phyloP scores from a whole-genome alignment of 148 eudicot genomes.

The Amaranthus hypochondriacus region DNA sequence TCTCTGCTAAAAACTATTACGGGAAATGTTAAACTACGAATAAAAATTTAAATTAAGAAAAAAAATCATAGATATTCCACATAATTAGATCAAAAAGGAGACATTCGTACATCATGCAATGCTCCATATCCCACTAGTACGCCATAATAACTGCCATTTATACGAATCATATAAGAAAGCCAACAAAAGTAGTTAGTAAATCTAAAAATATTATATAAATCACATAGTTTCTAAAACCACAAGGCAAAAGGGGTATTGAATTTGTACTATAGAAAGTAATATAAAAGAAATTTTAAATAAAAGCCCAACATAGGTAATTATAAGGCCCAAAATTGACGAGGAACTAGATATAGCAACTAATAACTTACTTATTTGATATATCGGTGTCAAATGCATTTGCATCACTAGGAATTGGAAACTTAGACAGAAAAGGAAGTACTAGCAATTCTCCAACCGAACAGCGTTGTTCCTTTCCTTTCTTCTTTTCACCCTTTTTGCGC shows the following conservation, averaged over 20 bases:
- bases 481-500: slow-evolving; percentile 76
- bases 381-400: slow-evolving; percentile 32
- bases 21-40: slow-evolving; percentile 6
- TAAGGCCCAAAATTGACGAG: not conserved
- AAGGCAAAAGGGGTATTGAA: not conserved
- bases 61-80: not conserved
- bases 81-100: slow-evolving; percentile 13
- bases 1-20: slow-evolving; percentile 57
- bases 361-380: slow-evolving; percentile 51
- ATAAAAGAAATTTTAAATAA: not conserved
- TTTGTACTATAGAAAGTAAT: not conserved
- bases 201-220: not conserved
- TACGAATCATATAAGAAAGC: slow-evolving; percentile 21
- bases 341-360: not conserved
- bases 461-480: slow-evolving; percentile 44
- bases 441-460: slow-evolving; percentile 67
- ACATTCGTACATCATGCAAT: slow-evolving; percentile 61
- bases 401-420: slow-evolving; percentile 59
- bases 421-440: slow-evolving; percentile 74
- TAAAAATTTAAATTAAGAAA: not conserved
- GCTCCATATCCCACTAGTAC: slow-evolving; percentile 78
- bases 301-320: not conserved
- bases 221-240: not conserved
- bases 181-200: not conserved
- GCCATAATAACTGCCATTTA: slow-evolving; percentile 56